These are phyloP conservation scores for Alternaria longipes DNA, from an alignment of 2,329 filamentous ascomycete genomes.

Conservation along the genomic window DNA sequence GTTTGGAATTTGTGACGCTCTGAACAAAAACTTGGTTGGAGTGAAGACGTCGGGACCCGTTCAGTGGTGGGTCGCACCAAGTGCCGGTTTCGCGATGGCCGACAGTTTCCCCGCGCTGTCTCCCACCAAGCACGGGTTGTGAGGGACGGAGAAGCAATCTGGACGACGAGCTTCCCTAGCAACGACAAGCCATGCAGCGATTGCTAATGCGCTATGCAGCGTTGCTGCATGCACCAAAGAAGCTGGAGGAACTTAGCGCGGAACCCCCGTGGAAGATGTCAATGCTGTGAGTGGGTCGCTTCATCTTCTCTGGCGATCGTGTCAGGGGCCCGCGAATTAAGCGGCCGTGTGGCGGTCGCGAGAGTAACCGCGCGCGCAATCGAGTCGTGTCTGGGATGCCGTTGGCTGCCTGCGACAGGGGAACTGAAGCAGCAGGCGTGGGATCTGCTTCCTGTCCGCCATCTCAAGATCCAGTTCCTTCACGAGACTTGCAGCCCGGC, in stretches of 20 bases:
- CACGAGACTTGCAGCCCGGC: conserved; percentile 17
- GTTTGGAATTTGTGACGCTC: conserved; percentile 15
- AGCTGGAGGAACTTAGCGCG: conserved; percentile 5
- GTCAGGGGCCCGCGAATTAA: conserved; percentile 20
- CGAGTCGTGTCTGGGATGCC: conserved; percentile 21
- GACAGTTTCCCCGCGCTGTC: conserved; percentile 3
- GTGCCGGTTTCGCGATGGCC: conserved; percentile 6
- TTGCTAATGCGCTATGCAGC: conserved; percentile 17
- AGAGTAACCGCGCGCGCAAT: conserved; percentile 34
- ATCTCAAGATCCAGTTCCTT: conserved; percentile 1
- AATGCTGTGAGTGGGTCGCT: conserved; percentile 24
- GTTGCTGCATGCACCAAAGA: conserved; percentile 1
- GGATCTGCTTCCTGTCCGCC: conserved; percentile 17
- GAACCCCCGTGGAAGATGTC: conserved; percentile 21
- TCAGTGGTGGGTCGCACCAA: conserved; percentile 13
- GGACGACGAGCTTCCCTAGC: conserved; percentile 3
- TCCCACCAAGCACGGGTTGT: neutral
- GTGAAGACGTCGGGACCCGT: conserved; percentile 6
- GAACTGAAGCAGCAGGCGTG: conserved; percentile 6
- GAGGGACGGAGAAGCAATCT: neutral
- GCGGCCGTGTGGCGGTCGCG: conserved; percentile 15
- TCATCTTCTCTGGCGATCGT: conserved; percentile 15
- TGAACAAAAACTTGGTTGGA: neutral
- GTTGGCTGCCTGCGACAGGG: conserved; percentile 28
- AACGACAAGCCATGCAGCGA: conserved; percentile 9